Evolutionary conservation across 1,139 yeast genomes (phyloP), one percentile per base, ranked within the genome.

Genomic region (Petasospora rhodanensis): DNA sequence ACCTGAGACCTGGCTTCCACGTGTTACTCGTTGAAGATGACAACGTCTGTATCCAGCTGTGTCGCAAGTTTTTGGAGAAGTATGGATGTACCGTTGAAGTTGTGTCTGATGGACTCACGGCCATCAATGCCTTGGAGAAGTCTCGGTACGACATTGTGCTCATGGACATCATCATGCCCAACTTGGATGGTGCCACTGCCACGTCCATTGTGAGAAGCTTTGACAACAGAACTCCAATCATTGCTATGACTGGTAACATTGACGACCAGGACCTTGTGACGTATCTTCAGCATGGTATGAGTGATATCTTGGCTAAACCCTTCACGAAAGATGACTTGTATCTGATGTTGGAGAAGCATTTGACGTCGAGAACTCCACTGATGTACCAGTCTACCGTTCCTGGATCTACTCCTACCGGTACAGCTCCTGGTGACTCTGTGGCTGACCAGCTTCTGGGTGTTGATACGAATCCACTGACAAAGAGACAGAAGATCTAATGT

Each of bases 101-200:
- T 18, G 96, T 87, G 0, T 82, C 87, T 13, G 96, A 89, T 61
- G 98, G 98, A 0, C 61, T 89, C 17, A 80, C 84, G 27, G 96
- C 96, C 3, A 86, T 91, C 31, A 73, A 79, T 21, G 80, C 82
- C 2, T 79, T 85, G 29, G 95, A 85, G 55, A 74, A 73, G 37
- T 73, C 76, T 22, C 74, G 78, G 48, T 87, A 81, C 53, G 95
- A 87, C 56, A 63, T 87, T 39, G 94, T 89, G 2, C 62, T 89
- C 34, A 86, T 89, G 95, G 96, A 87, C 59, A 85, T 84, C 34
- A 94, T 89, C 16, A 83, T 89, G 91, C 96, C 96, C 3, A 84
- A 84, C 54, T 64, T 89, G 35, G 96, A 89, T 56, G 97, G 97
- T 29, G 94, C 95, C 7, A 80, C 94, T 2, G 95, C 96, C 2